phyloP scores from a whole-genome alignment of 2,329 filamentous ascomycete species.

The Penicillium sp. region DNA sequence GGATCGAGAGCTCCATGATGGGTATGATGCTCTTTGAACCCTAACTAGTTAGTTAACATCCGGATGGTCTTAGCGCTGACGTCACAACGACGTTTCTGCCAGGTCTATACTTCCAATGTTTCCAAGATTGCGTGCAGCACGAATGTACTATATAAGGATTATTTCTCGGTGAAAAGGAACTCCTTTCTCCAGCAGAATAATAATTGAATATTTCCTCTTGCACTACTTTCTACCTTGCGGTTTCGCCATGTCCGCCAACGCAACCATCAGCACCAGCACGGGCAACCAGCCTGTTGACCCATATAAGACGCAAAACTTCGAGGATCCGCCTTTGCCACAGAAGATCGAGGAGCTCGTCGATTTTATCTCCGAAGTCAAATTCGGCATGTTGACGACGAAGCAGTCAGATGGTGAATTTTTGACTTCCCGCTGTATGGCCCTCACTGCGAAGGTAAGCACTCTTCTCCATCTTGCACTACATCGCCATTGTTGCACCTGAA shows the following conservation, averaged over 20 bases:
- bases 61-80: constrained; percentile 23
- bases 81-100: constrained; percentile 24
- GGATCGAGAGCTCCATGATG: too few relatives aligned
- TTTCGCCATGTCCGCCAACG: constrained; percentile 28
- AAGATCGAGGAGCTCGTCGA: constrained; percentile 71
- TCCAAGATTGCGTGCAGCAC: constrained; percentile 7
- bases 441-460: constrained; percentile 66
- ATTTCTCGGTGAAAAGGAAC: neutral
- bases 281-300: constrained; percentile 68
- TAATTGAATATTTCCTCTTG: neutral
- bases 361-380: constrained; percentile 73
- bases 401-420: constrained; percentile 61
- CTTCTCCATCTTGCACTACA: neutral
- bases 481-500: neutral
- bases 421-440: constrained; percentile 79
- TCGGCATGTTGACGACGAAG: constrained; percentile 83
- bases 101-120: constrained; percentile 14
- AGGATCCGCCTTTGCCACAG: constrained; percentile 67
- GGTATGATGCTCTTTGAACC: too few relatives aligned
- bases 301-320: constrained; percentile 73
- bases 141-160: neutral
- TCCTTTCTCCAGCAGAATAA: too few relatives aligned
- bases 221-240: neutral
- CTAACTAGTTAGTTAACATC: constrained; percentile 6
- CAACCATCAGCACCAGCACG: constrained; percentile 56